Evolutionary conservation across 2,329 filamentous ascomycete species (phyloP).

Genomic region (Chaetothyriales sp.): DNA sequence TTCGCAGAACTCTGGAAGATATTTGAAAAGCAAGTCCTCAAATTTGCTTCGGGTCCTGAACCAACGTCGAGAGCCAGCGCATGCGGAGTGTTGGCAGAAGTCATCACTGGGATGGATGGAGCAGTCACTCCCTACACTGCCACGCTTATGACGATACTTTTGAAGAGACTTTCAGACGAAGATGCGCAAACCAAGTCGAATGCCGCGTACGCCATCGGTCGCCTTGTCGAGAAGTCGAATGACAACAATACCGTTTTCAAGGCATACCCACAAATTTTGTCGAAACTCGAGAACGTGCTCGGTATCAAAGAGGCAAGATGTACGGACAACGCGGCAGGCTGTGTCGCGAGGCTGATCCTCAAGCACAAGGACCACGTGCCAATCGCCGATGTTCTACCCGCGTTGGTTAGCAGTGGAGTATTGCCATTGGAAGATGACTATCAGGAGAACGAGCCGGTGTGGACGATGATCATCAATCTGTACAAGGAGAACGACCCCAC

Average conservation of each 20-base stretch:
- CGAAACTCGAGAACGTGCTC: slow-evolving; percentile 75
- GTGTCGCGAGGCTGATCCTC: slow-evolving; percentile 81
- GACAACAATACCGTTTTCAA: slow-evolving; percentile 60
- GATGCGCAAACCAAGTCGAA: slow-evolving; percentile 90
- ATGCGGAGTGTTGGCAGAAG: slow-evolving; percentile 84
- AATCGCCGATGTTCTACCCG: slow-evolving; percentile 66
- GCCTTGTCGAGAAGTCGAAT: slow-evolving; percentile 69
- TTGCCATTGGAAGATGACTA: slow-evolving; percentile 86
- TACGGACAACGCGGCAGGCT: slow-evolving; percentile 86
- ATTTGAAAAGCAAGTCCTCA: slow-evolving; percentile 82
- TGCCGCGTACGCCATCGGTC: slow-evolving; percentile 78
- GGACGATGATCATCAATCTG: slow-evolving; percentile 74
- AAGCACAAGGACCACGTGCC: slow-evolving; percentile 74
- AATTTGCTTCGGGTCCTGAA: slow-evolving; percentile 75
- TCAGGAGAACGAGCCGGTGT: slow-evolving; percentile 92
- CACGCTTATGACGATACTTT: slow-evolving; percentile 61
- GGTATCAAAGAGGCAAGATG: slow-evolving; percentile 64
- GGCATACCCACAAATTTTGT: slow-evolving; percentile 62
- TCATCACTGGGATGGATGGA: slow-evolving; percentile 67
- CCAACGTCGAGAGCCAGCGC: slow-evolving; percentile 77
- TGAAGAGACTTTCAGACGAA: slow-evolving; percentile 78
- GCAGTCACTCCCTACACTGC: slow-evolving; percentile 71
- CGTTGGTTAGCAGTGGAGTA: slow-evolving; percentile 49
- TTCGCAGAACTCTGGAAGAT: slow-evolving; percentile 90
- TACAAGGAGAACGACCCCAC: slow-evolving; percentile 41